Base-by-base conservation (phyloP, 2,329 filamentous ascomycete species). In the Neocatenulostroma microsporum region DNA sequence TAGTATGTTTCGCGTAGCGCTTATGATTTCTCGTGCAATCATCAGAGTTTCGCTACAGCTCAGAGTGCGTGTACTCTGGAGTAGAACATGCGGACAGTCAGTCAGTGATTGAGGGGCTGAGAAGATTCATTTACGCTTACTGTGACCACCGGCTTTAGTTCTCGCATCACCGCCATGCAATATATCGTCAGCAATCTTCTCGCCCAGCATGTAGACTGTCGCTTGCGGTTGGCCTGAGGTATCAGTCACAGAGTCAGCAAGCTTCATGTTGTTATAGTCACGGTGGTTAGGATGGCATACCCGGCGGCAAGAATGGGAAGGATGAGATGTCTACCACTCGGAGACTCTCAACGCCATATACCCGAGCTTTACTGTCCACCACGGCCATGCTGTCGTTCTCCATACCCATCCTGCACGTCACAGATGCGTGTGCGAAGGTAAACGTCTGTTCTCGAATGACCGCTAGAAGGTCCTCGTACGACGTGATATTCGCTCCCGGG, bases 241-340 rank as follows among this genome's bases (percentile, higher is more conserved):
- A 29, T 21, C 35, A 38, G 31, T n/a, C 27, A 13, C 7, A 28
- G 14, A 9, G 31, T 42, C 29, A 42, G 35, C 15, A 39, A n/a
- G n/a, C n/a, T n/a, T n/a, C 23, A 23, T 12, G 8, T 12, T 30
- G 14, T 12, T 30, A 30, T 9, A 4, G 9, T 6, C 9, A 30
- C 5, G 5, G 20, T 29, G 14, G 36, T 28, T 34, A 46, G 53
- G 49, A 8, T 57, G 55, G 47, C 62, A 58, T 8, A 6, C 61
- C 60, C 2, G 60, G 60, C 17, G 58, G 58, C n/a, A 58, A 37
- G 7, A 61, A 42, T 0, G 58, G 45, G 21, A 62, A 55, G 14
- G 47, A 44, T 13, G 41, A 47, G 5, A 56, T 53, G 48, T 67
- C 63, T 13, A 62, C 61, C 1, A 67, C 57, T 17, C 64, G 47